Evolutionary conservation across 192 early-diverging fungal genomes (phyloP).

Genomic region (Mortierella hygrophila): DNA sequence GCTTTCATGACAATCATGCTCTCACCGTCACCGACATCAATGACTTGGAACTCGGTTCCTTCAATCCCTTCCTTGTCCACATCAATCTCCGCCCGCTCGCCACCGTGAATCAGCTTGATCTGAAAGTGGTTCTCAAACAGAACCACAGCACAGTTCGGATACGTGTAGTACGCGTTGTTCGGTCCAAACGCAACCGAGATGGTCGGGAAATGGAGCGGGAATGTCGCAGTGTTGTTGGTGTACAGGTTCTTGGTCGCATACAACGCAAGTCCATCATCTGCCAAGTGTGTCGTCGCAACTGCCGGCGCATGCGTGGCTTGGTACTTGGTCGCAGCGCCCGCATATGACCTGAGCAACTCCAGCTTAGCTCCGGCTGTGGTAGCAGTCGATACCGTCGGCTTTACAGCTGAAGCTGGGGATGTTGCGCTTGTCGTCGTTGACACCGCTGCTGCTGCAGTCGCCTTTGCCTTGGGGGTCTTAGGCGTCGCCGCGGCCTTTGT

Average conservation of each 20-base stretch:
- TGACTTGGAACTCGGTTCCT: slow-evolving; percentile 39
- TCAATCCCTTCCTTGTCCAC: slow-evolving; percentile 61
- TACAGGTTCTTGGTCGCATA: slow-evolving; percentile 42
- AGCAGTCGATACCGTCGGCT: neutral
- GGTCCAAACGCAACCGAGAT: slow-evolving; percentile 60
- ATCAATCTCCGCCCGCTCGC: slow-evolving; percentile 56
- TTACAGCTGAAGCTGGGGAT: neutral
- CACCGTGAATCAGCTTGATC: slow-evolving; percentile 50
- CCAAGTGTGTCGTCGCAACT: neutral
- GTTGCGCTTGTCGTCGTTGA: neutral
- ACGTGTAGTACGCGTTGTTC: slow-evolving; percentile 48
- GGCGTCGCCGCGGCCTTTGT: slow-evolving; percentile 6
- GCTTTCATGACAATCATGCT: slow-evolving; percentile 54
- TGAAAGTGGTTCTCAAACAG: slow-evolving; percentile 57
- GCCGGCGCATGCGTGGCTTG: slow-evolving; percentile 12
- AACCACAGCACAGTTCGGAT: slow-evolving; percentile 58
- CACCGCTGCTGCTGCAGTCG: neutral
- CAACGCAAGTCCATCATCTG: slow-evolving; percentile 35
- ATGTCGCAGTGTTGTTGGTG: slow-evolving; percentile 53
- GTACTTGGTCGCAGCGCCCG: neutral
- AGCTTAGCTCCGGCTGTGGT: slow-evolving; percentile 21
- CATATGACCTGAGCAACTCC: slow-evolving; percentile 12
- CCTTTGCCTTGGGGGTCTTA: neutral
- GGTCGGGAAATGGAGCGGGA: slow-evolving; percentile 53
- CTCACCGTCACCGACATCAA: slow-evolving; percentile 45